Evolutionary conservation across 2,329 filamentous ascomycete genomes (phyloP), one percentile per base, ranked within the genome.

Genomic region (Exophiala phaeomuriformis): DNA sequence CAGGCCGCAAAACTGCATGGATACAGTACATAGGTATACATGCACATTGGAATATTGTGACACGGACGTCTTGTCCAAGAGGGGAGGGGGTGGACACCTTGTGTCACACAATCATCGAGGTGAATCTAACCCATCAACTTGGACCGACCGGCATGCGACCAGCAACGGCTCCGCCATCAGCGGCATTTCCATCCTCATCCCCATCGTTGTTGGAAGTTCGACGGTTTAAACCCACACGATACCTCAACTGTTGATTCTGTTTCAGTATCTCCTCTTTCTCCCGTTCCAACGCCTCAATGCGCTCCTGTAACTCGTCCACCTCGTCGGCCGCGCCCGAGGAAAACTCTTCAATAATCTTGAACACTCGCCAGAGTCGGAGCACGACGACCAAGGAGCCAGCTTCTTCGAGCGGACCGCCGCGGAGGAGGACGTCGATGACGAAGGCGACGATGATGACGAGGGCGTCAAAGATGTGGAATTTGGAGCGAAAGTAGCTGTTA

Each of bases 271-370:
- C 45, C 58, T 64, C 59, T 32, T 60, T 61, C 51, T 56, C 52
- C 29, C 49, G 39, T 40, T 60, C 49, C 44, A 62, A 67, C 29
- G 73, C 68, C 46, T 76, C 73, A 29, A 85, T 70, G 51, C 74
- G 68, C 48, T 73, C 67, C 58, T 79, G 72, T 37, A 85, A 68
- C 6, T 75, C 74, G 57, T 83, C 81, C 70, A 82, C 78, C 64
- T 81, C 74, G 67, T 86, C 82, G 35, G 78, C 70, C 1, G 82
- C 81, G 5, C 81, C 82, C 4, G 83, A 75, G 31, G 78, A 78
- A 56, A 86, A 73, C 67, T 87, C 84, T 63, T 87, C 82, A 4
- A 85, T 79, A 48, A 86, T 84, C 71, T 86, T 85, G 65, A 85
- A 80, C 42, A 87, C 76, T 10, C 84, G 76, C 80, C 83, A 86